Evolutionary conservation across 306 rosid genomes (phyloP).

Genomic region (Hippophae gyantsensis): DNA sequence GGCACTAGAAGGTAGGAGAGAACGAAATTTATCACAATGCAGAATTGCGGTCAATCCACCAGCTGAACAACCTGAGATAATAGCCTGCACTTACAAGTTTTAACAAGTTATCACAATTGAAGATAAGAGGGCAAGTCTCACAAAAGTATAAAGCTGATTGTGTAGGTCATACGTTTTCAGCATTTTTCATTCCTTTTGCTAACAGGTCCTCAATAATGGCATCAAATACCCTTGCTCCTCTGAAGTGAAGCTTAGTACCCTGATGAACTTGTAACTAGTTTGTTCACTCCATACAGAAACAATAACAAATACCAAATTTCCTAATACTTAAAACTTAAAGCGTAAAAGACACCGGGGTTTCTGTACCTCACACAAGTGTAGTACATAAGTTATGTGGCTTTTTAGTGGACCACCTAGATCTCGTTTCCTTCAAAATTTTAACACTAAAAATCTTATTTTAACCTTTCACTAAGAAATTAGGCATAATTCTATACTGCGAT

Average conservation of each 20-base stretch:
- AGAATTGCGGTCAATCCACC: conserved; percentile 74
- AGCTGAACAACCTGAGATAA: conserved; percentile 84
- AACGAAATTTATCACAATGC: conserved; percentile 67
- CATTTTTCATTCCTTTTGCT: conserved; percentile 65
- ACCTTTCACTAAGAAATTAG: no score
- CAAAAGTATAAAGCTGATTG: conserved; percentile 1
- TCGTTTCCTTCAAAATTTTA: no score
- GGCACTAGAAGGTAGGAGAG: conserved; percentile 39
- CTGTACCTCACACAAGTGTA: no score
- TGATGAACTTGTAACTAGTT: conserved; percentile 17
- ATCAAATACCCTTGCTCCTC: conserved; percentile 70
- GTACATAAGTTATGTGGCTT: no score
- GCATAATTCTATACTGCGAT: no score
- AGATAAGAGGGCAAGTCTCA: neutral
- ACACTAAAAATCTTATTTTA: no score
- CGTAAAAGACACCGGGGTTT: no score
- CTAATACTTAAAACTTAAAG: no score
- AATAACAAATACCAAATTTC: no score
- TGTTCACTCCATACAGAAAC: neutral
- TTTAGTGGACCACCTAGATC: no score
- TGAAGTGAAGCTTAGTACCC: conserved; percentile 55
- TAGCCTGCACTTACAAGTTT: conserved; percentile 41
- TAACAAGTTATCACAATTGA: neutral
- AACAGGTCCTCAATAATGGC: conserved; percentile 68
- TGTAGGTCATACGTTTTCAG: conserved; percentile 38